phyloP scores from a whole-genome alignment of 768 basidiomycete species.

The Rhodocollybia butyracea region DNA sequence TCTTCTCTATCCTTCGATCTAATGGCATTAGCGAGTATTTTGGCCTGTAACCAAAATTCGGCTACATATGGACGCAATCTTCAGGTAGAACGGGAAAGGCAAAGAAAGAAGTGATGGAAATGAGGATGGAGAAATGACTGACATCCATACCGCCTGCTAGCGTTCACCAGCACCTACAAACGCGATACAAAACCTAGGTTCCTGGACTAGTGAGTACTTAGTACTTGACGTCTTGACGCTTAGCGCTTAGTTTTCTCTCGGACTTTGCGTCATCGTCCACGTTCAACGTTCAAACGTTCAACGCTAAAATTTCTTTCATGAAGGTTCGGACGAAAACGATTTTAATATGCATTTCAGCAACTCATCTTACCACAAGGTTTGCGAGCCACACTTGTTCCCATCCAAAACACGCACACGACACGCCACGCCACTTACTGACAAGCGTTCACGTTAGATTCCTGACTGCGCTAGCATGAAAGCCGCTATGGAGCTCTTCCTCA shows the following conservation, averaged over 20 bases:
- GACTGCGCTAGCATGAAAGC: constrained; percentile 26
- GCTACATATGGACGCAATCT: constrained; percentile 9
- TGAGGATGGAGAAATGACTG: constrained; percentile 37
- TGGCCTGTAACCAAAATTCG: constrained; percentile 1
- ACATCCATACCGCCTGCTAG: constrained; percentile 53
- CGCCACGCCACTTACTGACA: not conserved
- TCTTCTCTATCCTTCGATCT: constrained; percentile 4
- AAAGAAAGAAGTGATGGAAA: constrained; percentile 21
- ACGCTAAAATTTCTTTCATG: not conserved
- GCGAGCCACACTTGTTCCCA: constrained; percentile 7
- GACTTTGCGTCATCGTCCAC: too few relatives aligned
- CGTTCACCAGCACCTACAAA: constrained; percentile 42
- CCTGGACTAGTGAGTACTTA: constrained; percentile 51
- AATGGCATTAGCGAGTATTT: constrained; percentile 6
- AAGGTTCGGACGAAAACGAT: constrained; percentile 71
- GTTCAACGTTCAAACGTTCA: too few relatives aligned
- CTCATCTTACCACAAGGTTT: constrained; percentile 73
- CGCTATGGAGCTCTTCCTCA: constrained; percentile 28
- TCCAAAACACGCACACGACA: not conserved
- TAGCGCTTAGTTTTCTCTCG: not conserved
- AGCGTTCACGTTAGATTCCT: constrained; percentile 14
- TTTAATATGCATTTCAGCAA: constrained; percentile 77
- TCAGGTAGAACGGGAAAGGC: not conserved
- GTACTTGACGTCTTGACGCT: too few relatives aligned
- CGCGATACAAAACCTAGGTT: constrained; percentile 48